Percentiles rank a stretch among this genome's conserved stretches.
Evolutionary conservation across 768 basidiomycete species (phyloP).

Genomic region (Auricularia cornea): DNA sequence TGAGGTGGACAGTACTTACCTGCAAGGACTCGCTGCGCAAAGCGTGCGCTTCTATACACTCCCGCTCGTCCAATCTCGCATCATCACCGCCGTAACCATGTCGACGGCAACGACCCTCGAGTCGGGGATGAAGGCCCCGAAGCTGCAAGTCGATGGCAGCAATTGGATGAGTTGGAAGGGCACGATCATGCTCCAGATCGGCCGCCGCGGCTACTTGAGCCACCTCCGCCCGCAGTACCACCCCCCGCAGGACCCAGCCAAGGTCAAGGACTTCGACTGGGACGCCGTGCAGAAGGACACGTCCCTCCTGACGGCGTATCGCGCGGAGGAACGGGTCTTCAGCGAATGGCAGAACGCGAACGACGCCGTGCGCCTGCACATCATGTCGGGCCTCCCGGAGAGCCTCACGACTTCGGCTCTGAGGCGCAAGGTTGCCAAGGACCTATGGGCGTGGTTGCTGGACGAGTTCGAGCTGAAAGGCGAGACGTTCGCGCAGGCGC

Average conservation of each 20-base stretch:
- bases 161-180: background rate
- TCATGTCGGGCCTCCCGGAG: background rate
- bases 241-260: background rate
- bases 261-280: background rate
- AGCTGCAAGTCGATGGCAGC: background rate
- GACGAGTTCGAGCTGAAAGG: background rate
- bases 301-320: background rate
- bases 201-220: background rate
- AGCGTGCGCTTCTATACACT: background rate
- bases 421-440: background rate
- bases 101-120: background rate
- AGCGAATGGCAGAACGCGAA: background rate
- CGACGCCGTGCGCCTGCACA: background rate
- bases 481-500: background rate
- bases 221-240: background rate
- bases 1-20: background rate
- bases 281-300: background rate
- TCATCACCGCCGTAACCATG: background rate
- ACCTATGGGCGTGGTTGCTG: background rate
- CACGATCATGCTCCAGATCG: background rate
- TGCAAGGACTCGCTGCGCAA: background rate
- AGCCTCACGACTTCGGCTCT: background rate
- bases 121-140: background rate
- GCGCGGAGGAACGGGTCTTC: background rate
- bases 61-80: background rate